Percentiles rank a stretch among this genome's conserved stretches.
Evolutionary conservation across 106 monocot genomes (phyloP).

Genomic region (Acorus gramineus): DNA sequence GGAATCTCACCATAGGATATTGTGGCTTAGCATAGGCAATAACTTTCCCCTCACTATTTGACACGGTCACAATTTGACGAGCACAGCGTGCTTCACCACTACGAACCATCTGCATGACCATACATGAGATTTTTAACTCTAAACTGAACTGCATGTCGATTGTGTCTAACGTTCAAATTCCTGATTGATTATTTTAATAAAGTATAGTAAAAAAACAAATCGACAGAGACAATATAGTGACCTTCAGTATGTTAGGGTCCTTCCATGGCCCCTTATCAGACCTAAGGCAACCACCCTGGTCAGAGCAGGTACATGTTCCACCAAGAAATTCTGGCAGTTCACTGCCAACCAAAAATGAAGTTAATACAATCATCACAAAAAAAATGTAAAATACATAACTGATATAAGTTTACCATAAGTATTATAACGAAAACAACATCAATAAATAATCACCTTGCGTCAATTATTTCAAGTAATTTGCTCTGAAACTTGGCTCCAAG

Average conservation of each 20-base stretch:
- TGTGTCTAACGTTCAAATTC: too few species aligned
- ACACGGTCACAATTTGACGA: constrained; percentile 69
- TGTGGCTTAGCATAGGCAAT: constrained; percentile 57
- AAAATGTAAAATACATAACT: too few species aligned
- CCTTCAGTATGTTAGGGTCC: constrained; percentile 71
- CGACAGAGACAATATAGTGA: constrained; percentile 5
- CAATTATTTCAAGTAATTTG: constrained; percentile 63
- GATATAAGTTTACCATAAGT: background rate
- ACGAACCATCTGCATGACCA: constrained; percentile 46
- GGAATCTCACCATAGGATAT: constrained; percentile 29
- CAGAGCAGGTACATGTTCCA: constrained; percentile 77
- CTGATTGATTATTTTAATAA: too few species aligned
- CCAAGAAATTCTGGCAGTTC: constrained; percentile 88
- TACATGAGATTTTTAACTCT: too few species aligned
- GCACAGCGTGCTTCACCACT: constrained; percentile 62
- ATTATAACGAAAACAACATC: background rate
- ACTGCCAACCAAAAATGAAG: constrained; percentile 22
- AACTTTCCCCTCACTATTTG: constrained; percentile 61
- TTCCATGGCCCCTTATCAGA: constrained; percentile 89
- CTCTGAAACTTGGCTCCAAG: constrained; percentile 63
- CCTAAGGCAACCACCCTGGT: constrained; percentile 68
- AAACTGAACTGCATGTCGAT: too few species aligned
- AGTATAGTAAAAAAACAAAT: too few species aligned
- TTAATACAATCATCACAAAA: background rate
- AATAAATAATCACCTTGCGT: constrained; percentile 30